phyloP scores from a whole-genome alignment of 2,329 filamentous ascomycete genomes.

The Leptographium lundbergii region DNA sequence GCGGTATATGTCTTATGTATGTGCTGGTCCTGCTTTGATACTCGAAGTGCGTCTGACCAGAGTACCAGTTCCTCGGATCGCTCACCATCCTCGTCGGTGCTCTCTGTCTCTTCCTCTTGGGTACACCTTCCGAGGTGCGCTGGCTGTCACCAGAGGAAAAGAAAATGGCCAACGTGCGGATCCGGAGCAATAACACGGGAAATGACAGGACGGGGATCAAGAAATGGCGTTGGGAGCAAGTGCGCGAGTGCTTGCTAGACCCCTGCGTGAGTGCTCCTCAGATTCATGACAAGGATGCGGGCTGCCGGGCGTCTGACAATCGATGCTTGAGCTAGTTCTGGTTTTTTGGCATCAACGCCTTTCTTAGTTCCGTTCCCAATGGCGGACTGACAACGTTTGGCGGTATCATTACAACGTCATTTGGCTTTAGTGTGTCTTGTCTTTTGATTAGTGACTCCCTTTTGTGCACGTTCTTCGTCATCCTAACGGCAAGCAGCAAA shows the following conservation, averaged over 20 bases:
- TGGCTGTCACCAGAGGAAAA: constrained; percentile 24
- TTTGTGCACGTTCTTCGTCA: neutral
- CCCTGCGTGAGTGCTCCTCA: constrained; percentile 10
- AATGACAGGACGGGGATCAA: constrained; percentile 24
- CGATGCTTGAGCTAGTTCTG: constrained; percentile 17
- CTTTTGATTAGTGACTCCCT: neutral
- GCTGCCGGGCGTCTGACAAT: neutral
- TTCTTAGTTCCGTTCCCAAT: constrained; percentile 23
- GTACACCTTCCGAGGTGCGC: constrained; percentile 24
- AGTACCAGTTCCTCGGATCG: constrained; percentile 22
- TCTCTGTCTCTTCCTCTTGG: constrained; percentile 22
- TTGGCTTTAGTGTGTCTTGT: constrained; percentile 18
- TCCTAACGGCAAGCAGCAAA: constrained; percentile 15
- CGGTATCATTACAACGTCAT: constrained; percentile 21
- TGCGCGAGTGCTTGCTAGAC: constrained; percentile 21
- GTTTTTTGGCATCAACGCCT: constrained; percentile 24
- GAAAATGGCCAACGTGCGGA: constrained; percentile 23
- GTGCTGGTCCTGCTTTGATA: neutral
- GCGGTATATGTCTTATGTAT: constrained; percentile 19
- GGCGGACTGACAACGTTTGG: constrained; percentile 21
- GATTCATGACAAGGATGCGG: neutral
- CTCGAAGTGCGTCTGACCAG: neutral
- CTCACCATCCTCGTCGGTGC: constrained; percentile 21
- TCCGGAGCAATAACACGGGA: constrained; percentile 23
- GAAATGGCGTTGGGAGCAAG: constrained; percentile 25